Conservation (phyloP, 805 yeast genomes). For the Isabelozyma heimii region DNA sequence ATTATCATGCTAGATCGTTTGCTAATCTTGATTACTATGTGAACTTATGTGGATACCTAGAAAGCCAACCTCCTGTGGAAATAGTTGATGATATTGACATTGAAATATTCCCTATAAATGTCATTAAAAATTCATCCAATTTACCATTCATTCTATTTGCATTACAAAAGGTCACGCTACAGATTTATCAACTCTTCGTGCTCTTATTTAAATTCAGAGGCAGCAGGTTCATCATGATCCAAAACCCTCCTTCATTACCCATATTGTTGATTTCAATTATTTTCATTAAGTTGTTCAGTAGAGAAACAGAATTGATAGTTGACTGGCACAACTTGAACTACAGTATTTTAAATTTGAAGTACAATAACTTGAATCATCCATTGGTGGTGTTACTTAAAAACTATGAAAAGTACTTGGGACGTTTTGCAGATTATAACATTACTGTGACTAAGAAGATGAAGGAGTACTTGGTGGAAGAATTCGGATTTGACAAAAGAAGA, state of each 20-base stretch:
- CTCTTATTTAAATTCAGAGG: constrained; percentile 56
- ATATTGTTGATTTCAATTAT: constrained; percentile 61
- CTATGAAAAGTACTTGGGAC: constrained; percentile 65
- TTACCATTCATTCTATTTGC: constrained; percentile 62
- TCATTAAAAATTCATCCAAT: constrained; percentile 31
- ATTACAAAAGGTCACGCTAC: constrained; percentile 54
- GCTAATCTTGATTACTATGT: constrained; percentile 69
- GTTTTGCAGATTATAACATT: constrained; percentile 65
- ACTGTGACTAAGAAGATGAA: constrained; percentile 82
- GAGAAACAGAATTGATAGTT: constrained; percentile 63
- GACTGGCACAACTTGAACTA: constrained; percentile 98
- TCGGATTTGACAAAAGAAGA: constrained; percentile 45
- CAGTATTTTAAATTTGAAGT: constrained; percentile 71
- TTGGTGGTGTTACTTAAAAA: constrained; percentile 56
- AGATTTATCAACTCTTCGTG: constrained; percentile 44
- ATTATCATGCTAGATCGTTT: constrained; percentile 82
- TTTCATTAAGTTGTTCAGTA: constrained; percentile 46
- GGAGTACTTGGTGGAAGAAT: constrained; percentile 51
- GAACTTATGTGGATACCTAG: constrained; percentile 80
- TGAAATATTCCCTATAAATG: constrained; percentile 47
- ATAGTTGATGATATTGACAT: constrained; percentile 50
- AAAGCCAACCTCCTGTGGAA: constrained; percentile 50
- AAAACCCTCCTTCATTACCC: constrained; percentile 94
- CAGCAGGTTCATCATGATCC: constrained; percentile 68
- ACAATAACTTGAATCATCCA: constrained; percentile 52